A percentile compares a stretch with the other conserved stretches of the same genome.
phyloP scores from a whole-genome alignment of 768 basidiomycete species.

The Mycena latifolia region DNA sequence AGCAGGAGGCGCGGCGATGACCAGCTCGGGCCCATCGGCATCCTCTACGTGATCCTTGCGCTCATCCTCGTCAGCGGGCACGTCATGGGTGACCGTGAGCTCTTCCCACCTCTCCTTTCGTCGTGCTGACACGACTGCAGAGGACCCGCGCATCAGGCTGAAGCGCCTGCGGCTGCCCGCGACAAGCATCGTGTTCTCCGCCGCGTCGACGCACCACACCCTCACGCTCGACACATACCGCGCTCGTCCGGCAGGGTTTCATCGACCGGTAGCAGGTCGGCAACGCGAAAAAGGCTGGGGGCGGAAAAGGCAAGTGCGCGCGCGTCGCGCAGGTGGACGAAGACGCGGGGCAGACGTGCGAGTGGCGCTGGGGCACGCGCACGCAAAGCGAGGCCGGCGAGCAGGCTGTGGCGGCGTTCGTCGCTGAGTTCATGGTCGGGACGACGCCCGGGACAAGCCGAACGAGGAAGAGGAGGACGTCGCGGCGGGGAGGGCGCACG shows the following conservation, averaged over 20 bases:
- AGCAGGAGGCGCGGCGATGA: constrained; percentile 76
- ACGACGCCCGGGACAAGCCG: constrained; percentile 51
- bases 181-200: constrained; percentile 61
- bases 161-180: constrained; percentile 75
- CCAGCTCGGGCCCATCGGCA: constrained; percentile 76
- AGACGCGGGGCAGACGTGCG: no score
- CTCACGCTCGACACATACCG: constrained; percentile 71
- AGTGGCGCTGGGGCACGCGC: constrained; percentile 91
- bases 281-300: no score
- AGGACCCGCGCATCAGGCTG: constrained; percentile 77
- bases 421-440: constrained; percentile 84
- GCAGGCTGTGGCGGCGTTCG: constrained; percentile 75
- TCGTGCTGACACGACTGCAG: constrained; percentile 52
- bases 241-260: constrained; percentile 79
- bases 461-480: constrained; percentile 49
- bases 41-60: constrained; percentile 85
- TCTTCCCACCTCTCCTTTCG: constrained; percentile 1
- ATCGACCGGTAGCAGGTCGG: constrained; percentile 80
- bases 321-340: no score
- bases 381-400: constrained; percentile 90
- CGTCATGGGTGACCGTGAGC: constrained; percentile 79
- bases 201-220: constrained; percentile 61
- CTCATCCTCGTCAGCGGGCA: no score
- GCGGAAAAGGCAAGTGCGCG: no score
- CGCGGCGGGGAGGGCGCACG: constrained; percentile 34